Conservation (phyloP, 805 yeast species). For the Candida krabiensis region DNA sequence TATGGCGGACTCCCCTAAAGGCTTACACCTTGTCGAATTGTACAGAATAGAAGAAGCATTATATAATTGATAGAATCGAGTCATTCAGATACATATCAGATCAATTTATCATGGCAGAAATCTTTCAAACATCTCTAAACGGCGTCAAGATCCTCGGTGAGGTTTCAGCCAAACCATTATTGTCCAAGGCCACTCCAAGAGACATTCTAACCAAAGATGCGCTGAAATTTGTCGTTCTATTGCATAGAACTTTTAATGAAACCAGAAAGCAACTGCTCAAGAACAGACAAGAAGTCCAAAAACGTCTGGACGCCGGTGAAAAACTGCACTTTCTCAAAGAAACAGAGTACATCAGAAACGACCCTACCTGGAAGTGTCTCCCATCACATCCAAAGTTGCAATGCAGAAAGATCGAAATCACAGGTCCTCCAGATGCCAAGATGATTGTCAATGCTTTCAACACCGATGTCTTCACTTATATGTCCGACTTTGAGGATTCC, state of each 20-base stretch:
- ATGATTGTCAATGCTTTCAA: slow-evolving; percentile 83
- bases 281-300: slow-evolving; percentile 63
- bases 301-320: slow-evolving; percentile 59
- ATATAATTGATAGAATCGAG: too few species aligned
- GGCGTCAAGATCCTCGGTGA: slow-evolving; percentile 58
- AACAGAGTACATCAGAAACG: slow-evolving; percentile 67
- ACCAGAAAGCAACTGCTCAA: slow-evolving; percentile 58
- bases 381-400: slow-evolving; percentile 70
- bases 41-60: too few species aligned
- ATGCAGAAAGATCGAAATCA: slow-evolving; percentile 77
- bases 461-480: slow-evolving; percentile 75
- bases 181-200: slow-evolving; percentile 44
- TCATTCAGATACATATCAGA: too few species aligned
- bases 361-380: slow-evolving; percentile 75
- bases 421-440: slow-evolving; percentile 83
- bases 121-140: slow-evolving; percentile 35
- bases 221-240: slow-evolving; percentile 64
- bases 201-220: slow-evolving; percentile 60
- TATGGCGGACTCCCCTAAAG: too few species aligned
- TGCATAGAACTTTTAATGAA: slow-evolving; percentile 70
- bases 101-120: slow-evolving; percentile 26
- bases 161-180: slow-evolving; percentile 34
- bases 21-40: too few species aligned
- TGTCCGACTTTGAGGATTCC: slow-evolving; percentile 87
- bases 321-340: slow-evolving; percentile 65